Conservation (phyloP, 805 yeast species). For the Lipomyces orientalis region DNA sequence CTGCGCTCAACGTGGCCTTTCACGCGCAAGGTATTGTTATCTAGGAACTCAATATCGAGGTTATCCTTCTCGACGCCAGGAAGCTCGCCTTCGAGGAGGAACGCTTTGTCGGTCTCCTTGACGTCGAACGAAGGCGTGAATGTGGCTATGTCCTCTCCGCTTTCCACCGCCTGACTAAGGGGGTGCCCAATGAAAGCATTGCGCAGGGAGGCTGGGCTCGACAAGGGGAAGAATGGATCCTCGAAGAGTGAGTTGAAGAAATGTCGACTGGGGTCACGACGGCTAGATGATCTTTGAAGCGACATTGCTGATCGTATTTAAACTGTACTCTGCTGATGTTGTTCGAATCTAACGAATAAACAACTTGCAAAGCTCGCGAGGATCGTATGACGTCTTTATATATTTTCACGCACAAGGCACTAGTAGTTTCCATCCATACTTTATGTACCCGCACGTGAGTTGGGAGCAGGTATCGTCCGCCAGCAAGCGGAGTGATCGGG, state of each 20-base stretch:
- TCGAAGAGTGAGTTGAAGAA: background rate
- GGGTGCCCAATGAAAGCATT: background rate
- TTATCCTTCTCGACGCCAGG: constrained; percentile 36
- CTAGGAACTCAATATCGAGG: constrained; percentile 33
- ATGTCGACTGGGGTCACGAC: background rate
- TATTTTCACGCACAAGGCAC: background rate
- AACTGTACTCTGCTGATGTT: background rate
- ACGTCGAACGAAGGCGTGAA: constrained; percentile 34
- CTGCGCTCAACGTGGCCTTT: constrained; percentile 31
- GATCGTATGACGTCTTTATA: background rate
- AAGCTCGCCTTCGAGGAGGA: constrained; percentile 35
- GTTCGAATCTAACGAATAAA: background rate
- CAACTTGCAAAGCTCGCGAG: background rate
- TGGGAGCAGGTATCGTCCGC: background rate
- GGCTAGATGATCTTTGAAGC: background rate
- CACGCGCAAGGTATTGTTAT: constrained; percentile 33
- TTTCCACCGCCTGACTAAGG: background rate
- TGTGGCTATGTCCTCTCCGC: constrained; percentile 3
- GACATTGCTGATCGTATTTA: background rate
- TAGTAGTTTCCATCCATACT: too few species aligned
- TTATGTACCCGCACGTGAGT: too few species aligned
- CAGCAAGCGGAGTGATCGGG: background rate
- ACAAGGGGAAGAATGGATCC: constrained; percentile 15
- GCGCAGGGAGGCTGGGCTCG: constrained; percentile 7
- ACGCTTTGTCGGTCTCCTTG: constrained; percentile 34